These are phyloP conservation scores for Candida mattraensis DNA, from an alignment of 805 yeast species.

Conservation along the genomic window DNA sequence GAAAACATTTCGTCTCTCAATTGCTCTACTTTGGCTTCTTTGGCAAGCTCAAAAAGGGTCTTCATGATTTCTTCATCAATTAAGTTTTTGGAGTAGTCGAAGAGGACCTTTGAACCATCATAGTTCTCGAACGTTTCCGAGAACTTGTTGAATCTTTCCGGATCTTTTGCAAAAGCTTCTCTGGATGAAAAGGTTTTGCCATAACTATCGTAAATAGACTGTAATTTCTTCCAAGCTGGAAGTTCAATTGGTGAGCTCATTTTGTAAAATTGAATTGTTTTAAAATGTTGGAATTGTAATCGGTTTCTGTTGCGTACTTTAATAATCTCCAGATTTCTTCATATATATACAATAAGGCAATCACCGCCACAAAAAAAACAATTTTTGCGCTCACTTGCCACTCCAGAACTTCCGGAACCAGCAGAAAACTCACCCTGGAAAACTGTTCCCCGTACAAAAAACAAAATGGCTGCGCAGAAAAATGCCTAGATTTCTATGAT, in stretches of 20 bases:
- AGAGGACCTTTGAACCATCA: slow-evolving; percentile 86
- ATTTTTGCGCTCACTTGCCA: slow-evolving; percentile 2
- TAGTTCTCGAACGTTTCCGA: slow-evolving; percentile 77
- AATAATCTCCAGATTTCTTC: slow-evolving; percentile 6
- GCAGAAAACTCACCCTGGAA: slow-evolving; percentile 7
- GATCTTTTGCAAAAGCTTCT: slow-evolving; percentile 75
- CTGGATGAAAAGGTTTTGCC: slow-evolving; percentile 74
- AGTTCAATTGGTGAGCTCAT: slow-evolving; percentile 51
- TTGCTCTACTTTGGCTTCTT: slow-evolving; percentile 82
- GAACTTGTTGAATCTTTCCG: slow-evolving; percentile 71
- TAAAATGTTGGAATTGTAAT: no score
- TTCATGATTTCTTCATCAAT: slow-evolving; percentile 78
- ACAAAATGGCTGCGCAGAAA: slow-evolving; percentile 7
- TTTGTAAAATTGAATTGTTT: no score
- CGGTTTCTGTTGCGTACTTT: slow-evolving; percentile 1
- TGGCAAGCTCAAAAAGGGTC: slow-evolving; percentile 74
- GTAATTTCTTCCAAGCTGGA: slow-evolving; percentile 82
- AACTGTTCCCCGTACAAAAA: slow-evolving; percentile 14
- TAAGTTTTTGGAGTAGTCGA: slow-evolving; percentile 94
- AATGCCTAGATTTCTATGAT: no score
- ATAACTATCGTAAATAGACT: slow-evolving; percentile 62
- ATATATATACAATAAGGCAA: slow-evolving; percentile 1
- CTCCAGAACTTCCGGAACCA: slow-evolving; percentile 1
- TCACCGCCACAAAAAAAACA: slow-evolving; percentile 10
- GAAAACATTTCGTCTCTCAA: slow-evolving; percentile 89